Conservation (phyloP, 345 rosid species). For the Jatropha curcas region DNA sequence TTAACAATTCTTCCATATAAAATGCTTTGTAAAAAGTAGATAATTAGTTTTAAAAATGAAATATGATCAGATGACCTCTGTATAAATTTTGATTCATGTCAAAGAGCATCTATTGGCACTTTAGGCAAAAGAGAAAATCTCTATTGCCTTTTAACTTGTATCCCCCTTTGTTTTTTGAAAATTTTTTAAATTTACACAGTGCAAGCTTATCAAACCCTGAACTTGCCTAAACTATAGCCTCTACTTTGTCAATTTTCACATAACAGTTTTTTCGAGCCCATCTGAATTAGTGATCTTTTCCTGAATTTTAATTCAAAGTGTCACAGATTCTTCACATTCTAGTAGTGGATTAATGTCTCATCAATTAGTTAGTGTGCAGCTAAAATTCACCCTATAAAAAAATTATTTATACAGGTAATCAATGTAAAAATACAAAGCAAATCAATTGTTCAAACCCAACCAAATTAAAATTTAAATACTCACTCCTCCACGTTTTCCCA, state of each 20-base stretch:
- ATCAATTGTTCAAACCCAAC: not conserved
- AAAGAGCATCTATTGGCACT: not conserved
- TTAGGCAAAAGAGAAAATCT: not conserved
- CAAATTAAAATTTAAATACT: conserved; percentile 34
- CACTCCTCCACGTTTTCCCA: conserved; percentile 81
- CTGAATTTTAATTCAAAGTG: not conserved
- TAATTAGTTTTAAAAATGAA: not conserved
- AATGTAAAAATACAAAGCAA: not conserved
- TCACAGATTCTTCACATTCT: not conserved
- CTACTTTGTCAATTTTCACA: not conserved
- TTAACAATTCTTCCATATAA: not conserved
- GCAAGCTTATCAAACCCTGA: not conserved
- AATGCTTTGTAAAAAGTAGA: not conserved
- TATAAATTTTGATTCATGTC: not conserved
- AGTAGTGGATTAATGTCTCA: not conserved
- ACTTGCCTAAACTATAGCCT: not conserved
- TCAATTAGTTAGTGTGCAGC: not conserved
- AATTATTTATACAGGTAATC: not conserved
- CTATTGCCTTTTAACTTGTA: not conserved
- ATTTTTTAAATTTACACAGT: not conserved
- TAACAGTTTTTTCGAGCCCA: not conserved
- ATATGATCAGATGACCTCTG: not conserved
- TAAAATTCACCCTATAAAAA: not conserved
- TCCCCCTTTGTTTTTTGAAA: not conserved
- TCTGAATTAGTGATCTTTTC: not conserved